Conservation (phyloP, 2,329 filamentous ascomycete species). For the Ophiostoma quercus region DNA sequence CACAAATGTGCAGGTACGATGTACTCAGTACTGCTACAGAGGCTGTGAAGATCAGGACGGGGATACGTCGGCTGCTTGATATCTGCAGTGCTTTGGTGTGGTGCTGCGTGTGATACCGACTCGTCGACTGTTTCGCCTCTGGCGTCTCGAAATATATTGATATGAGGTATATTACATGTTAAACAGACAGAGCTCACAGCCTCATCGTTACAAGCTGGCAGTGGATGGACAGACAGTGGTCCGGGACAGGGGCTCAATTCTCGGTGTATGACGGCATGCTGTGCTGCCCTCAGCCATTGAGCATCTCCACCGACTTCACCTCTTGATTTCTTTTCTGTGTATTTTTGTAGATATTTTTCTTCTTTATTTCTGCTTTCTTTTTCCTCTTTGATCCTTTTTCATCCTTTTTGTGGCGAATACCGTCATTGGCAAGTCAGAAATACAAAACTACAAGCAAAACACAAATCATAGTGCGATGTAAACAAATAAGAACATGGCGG, state of each 20-base stretch:
- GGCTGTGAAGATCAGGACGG: background rate
- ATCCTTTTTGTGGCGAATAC: background rate
- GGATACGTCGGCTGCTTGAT: background rate
- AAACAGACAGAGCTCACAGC: background rate
- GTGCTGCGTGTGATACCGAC: background rate
- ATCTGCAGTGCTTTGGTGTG: background rate
- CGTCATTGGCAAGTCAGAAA: background rate
- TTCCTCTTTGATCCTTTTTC: background rate
- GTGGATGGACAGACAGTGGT: background rate
- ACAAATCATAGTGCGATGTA: background rate
- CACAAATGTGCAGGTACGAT: background rate
- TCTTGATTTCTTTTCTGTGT: background rate
- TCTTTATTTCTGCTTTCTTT: conserved; percentile 1
- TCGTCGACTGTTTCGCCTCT: background rate
- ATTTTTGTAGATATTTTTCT: background rate
- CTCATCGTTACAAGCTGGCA: background rate
- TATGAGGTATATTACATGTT: no score
- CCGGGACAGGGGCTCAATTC: conserved; percentile 16
- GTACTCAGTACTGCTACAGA: background rate
- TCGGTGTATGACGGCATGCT: conserved; percentile 24
- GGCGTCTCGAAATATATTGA: background rate
- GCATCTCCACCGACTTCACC: background rate
- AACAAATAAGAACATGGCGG: background rate
- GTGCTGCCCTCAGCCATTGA: conserved; percentile 18
- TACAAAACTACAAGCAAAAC: background rate